phyloP scores from a whole-genome alignment of 768 basidiomycete genomes.

The Dendrothele bispora region DNA sequence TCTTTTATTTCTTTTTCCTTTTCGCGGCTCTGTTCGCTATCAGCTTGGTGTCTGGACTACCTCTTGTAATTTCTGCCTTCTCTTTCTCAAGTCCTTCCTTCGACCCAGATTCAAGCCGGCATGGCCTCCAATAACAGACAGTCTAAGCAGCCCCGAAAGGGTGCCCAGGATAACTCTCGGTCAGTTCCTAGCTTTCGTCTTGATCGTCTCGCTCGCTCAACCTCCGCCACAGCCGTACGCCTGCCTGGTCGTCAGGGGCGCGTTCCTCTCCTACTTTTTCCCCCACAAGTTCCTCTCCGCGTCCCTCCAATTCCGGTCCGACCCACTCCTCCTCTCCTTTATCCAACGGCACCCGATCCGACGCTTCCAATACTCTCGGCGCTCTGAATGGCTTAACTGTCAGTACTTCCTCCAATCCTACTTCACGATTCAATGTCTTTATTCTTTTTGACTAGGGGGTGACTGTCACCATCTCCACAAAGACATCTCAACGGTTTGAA shows the following conservation, averaged over 20 bases:
- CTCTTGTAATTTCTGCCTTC: slow-evolving; percentile 24
- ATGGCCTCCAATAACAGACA: slow-evolving; percentile 71
- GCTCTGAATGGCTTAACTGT: slow-evolving; percentile 72
- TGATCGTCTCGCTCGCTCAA: slow-evolving; percentile 15
- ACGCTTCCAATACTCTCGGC: slow-evolving; percentile 46
- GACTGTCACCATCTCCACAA: slow-evolving; percentile 73
- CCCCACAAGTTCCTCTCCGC: slow-evolving; percentile 40
- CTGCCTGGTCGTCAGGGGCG: slow-evolving; percentile 69
- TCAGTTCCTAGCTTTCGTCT: slow-evolving; percentile 32
- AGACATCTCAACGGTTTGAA: slow-evolving; percentile 71
- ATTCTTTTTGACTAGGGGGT: slow-evolving; percentile 55
- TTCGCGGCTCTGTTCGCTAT: slow-evolving; percentile 88
- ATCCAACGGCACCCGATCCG: slow-evolving; percentile 49
- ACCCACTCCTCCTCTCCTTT: slow-evolving; percentile 40
- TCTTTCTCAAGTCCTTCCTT: slow-evolving; percentile 47
- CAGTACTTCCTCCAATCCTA: slow-evolving; percentile 39
- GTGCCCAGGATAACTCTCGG: slow-evolving; percentile 55
- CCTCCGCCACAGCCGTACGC: slow-evolving; percentile 15
- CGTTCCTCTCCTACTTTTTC: slow-evolving; percentile 75
- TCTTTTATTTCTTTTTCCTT: slow-evolving; percentile 35
- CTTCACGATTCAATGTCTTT: too few species aligned
- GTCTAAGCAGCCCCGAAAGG: slow-evolving; percentile 64
- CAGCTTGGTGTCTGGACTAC: slow-evolving; percentile 34
- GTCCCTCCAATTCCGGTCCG: slow-evolving; percentile 34
- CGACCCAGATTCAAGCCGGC: slow-evolving; percentile 47